These are phyloP conservation scores for Hagleromyces aurorensis DNA, from an alignment of 805 yeast genomes.

Conservation along the genomic window DNA sequence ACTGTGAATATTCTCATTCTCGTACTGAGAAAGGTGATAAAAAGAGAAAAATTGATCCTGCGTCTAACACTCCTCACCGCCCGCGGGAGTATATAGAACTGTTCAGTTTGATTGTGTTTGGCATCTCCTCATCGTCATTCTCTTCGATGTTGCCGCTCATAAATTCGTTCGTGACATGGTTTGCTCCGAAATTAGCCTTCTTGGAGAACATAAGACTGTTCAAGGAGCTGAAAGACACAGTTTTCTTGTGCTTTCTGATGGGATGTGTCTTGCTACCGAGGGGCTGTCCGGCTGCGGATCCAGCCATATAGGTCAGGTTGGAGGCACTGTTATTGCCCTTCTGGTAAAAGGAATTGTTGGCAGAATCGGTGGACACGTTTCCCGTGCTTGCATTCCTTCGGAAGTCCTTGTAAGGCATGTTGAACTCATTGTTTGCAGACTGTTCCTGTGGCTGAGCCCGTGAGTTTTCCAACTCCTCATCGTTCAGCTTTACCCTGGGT, in stretches of 20 bases:
- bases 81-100: constrained; percentile 29
- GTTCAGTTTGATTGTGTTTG: constrained; percentile 20
- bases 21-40: too few species aligned
- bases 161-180: constrained; percentile 20
- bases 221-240: constrained; percentile 30
- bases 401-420: constrained; percentile 7
- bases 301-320: constrained; percentile 12
- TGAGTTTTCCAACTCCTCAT: too few species aligned
- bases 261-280: constrained; percentile 20
- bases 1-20: too few species aligned
- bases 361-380: constrained; percentile 7
- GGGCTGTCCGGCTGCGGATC: not conserved
- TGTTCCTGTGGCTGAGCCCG: too few species aligned
- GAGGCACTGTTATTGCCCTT: constrained; percentile 20
- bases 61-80: too few species aligned
- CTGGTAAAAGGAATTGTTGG: constrained; percentile 14
- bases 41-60: too few species aligned
- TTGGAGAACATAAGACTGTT: constrained; percentile 30
- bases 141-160: constrained; percentile 27
- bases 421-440: too few species aligned
- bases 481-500: too few species aligned
- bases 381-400: constrained; percentile 10
- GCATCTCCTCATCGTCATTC: constrained; percentile 20
- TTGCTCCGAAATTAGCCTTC: constrained; percentile 17
- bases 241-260: constrained; percentile 28